A percentile compares a stretch with the other conserved stretches of the same genome.
Evolutionary conservation across 148 eudicot species (phyloP).

Genomic region (Pharnaceum exiguum): DNA sequence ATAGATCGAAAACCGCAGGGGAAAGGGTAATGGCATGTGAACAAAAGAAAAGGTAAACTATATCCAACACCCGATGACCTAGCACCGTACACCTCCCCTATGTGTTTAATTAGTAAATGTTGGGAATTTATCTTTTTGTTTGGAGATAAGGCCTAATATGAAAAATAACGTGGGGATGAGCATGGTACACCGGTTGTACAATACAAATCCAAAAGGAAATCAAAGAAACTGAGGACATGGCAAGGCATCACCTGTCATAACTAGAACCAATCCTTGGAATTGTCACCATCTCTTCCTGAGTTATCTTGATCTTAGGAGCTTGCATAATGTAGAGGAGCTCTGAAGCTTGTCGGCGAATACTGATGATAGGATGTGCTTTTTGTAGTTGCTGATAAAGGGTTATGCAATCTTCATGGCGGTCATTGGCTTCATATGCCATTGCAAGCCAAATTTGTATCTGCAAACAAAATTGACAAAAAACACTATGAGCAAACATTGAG

Average conservation of each 20-base stretch:
- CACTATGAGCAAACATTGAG: not conserved
- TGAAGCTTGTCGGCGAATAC: conserved; percentile 88
- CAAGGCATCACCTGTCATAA: conserved; percentile 85
- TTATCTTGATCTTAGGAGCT: conserved; percentile 95
- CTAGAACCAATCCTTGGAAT: conserved; percentile 88
- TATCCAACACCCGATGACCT: too few species aligned
- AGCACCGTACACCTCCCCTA: too few species aligned
- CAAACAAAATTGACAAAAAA: conserved; percentile 16
- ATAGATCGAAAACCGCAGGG: too few species aligned
- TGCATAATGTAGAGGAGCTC: conserved; percentile 93
- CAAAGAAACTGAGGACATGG: conserved; percentile 11
- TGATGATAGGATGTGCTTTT: conserved; percentile 62
- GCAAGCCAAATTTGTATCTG: conserved; percentile 99
- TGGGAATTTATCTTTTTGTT: too few species aligned
- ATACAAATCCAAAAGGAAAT: too few species aligned
- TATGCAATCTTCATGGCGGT: conserved; percentile 89
- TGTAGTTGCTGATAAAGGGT: conserved; percentile 71
- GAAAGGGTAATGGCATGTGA: too few species aligned
- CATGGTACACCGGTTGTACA: too few species aligned
- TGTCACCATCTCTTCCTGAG: conserved; percentile 98
- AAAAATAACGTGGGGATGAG: too few species aligned
- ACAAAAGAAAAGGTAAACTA: too few species aligned
- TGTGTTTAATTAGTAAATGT: too few species aligned
- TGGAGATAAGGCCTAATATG: too few species aligned
- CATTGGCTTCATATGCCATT: conserved; percentile 95